phyloP scores from a whole-genome alignment of 2,329 filamentous ascomycete species.

The Epichloe bromicola region DNA sequence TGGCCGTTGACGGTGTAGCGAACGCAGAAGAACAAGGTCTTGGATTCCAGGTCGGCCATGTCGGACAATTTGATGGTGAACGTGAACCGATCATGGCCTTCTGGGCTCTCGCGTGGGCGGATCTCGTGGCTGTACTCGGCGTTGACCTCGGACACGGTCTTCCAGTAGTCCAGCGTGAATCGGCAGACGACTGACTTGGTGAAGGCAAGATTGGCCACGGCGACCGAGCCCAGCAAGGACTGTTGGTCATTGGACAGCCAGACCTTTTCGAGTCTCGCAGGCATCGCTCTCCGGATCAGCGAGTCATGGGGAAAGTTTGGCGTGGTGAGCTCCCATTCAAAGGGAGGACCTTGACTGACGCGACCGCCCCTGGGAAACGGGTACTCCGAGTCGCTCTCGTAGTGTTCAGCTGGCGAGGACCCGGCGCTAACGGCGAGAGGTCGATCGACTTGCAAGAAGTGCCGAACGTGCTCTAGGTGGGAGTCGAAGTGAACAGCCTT shows the following conservation, averaged over 20 bases:
- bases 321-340: constrained; percentile 79
- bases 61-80: constrained; percentile 92
- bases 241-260: constrained; percentile 84
- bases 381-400: constrained; percentile 80
- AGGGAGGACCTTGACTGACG: constrained; percentile 34
- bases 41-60: constrained; percentile 78
- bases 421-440: constrained; percentile 93
- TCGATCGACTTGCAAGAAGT: constrained; percentile 87
- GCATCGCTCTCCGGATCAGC: constrained; percentile 42
- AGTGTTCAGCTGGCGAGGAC: constrained; percentile 78
- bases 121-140: constrained; percentile 82
- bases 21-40: constrained; percentile 86
- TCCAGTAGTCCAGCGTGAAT: constrained; percentile 97
- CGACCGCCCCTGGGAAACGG: constrained; percentile 51
- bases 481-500: constrained; percentile 99
- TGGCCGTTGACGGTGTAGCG: constrained; percentile 73
- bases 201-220: constrained; percentile 80
- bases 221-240: constrained; percentile 68
- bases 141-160: constrained; percentile 86
- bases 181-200: constrained; percentile 80
- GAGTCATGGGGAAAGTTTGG: constrained; percentile 61
- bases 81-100: constrained; percentile 75
- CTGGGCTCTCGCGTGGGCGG: constrained; percentile 47
- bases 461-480: constrained; percentile 87
- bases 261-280: constrained; percentile 73